Evolutionary conservation across 192 early-diverging fungal species (phyloP), one percentile per base, ranked within the genome.

Genomic region (Gigaspora rosea): DNA sequence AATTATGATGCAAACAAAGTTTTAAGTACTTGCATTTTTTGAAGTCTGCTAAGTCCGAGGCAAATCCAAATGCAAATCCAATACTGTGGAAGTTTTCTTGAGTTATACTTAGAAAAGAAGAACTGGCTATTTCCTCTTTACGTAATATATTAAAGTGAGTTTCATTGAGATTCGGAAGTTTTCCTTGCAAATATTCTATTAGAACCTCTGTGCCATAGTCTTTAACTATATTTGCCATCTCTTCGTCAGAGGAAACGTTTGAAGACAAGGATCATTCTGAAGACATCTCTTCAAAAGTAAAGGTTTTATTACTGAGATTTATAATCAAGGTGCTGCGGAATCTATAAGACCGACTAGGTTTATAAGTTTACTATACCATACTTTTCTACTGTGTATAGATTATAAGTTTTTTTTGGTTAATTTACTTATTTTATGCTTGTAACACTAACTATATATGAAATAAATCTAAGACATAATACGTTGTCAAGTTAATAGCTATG

Each of bases 241-340:
- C 33, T 67, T 67, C 65, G 65, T 67, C 27, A 67, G 65, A 20
- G 65, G 65, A 67, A 5, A 67, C 65, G 33, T 33, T 67, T 67
- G 65, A 67, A 4, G 65, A 33, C 35, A 4, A 67, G 65, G 27
- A 67, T 67, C 3, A 67, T 2, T 67, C 65, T 67, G 65, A 67
- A 48, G 65, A 67, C 65, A 67, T 27, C 27, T 67, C 65, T 67
- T 32, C 35, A 22, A 67, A 67, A 67, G 35, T 0, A 51, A 51
- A 51, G 50, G 50, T 51, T 67, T 32, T 67, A 67, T 67, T 67
- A 67, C 65, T 67, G 65, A 67, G 33, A 67, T 67, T 67, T 67
- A 67, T 67, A 67, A 67, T 67, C 65, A 67, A 67, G 35, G 65
- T 4, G 35, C 0, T 67, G 27, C 65, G 65, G 65, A 67, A 67